These are phyloP conservation scores for Colletotrichum graminicola DNA, from an alignment of 2,329 filamentous ascomycete genomes.

Conservation along the genomic window DNA sequence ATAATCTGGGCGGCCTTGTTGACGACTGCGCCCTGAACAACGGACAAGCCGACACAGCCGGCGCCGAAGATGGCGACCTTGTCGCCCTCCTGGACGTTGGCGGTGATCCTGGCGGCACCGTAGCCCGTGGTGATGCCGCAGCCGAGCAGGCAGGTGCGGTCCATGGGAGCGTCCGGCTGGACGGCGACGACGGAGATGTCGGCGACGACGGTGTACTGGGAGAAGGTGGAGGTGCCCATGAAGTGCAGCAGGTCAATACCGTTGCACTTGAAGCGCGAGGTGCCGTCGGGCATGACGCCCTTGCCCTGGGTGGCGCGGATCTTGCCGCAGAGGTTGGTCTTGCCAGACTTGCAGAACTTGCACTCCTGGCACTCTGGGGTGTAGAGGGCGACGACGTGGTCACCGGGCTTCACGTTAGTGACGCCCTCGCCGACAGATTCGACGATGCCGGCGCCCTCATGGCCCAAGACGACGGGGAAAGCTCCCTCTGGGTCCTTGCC, in stretches of 20 bases:
- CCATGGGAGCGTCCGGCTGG: constrained; percentile 90
- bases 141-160: constrained; percentile 94
- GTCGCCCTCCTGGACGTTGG: constrained; percentile 89
- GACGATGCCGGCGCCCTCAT: constrained; percentile 92
- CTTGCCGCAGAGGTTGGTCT: constrained; percentile 99
- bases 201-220: constrained; percentile 97
- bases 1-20: constrained; percentile 86
- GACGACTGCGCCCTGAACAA: constrained; percentile 92
- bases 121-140: constrained; percentile 99
- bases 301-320: constrained; percentile 94
- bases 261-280: constrained; percentile 92
- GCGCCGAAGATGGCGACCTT: constrained; percentile 95
- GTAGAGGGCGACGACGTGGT: constrained; percentile 92
- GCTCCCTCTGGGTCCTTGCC: constrained; percentile 98
- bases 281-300: constrained; percentile 98
- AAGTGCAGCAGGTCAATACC: constrained; percentile 97
- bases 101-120: constrained; percentile 93
- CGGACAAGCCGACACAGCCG: constrained; percentile 94
- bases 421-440: constrained; percentile 96
- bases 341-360: constrained; percentile 99
- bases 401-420: constrained; percentile 92
- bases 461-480: constrained; percentile 89
- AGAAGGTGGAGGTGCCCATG: constrained; percentile 99
- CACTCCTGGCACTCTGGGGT: constrained; percentile 97
- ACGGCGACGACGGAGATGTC: constrained; percentile 98